Evolutionary conservation across 2,329 filamentous ascomycete genomes (phyloP).

Genomic region (Escovopsis sp.): DNA sequence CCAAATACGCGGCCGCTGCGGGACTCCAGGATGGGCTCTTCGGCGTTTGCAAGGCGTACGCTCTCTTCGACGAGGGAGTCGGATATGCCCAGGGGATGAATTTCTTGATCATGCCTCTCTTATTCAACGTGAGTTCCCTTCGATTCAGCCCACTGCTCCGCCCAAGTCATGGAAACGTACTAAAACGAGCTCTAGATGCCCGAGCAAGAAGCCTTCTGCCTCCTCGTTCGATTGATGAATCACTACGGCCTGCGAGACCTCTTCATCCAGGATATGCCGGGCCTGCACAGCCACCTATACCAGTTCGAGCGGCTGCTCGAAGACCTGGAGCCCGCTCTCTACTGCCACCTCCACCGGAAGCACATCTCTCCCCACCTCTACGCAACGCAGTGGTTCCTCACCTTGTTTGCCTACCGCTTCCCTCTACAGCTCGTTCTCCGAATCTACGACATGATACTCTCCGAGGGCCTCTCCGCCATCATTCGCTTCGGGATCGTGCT

Average conservation of each 20-base stretch:
- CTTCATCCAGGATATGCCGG: constrained; percentile 92
- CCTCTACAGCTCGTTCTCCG: constrained; percentile 89
- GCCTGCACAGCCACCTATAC: constrained; percentile 81
- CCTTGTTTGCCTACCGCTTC: constrained; percentile 95
- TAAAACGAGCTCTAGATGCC: constrained; percentile 49
- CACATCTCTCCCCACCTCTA: constrained; percentile 86
- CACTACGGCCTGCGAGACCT: constrained; percentile 86
- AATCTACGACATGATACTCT: constrained; percentile 90
- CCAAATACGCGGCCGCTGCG: constrained; percentile 82
- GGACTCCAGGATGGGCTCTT: constrained; percentile 89
- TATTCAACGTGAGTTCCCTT: constrained; percentile 62
- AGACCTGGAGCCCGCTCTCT: constrained; percentile 83
- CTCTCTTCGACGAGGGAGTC: constrained; percentile 83
- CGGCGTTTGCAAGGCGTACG: constrained; percentile 93
- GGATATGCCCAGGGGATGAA: constrained; percentile 99
- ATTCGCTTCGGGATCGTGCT: constrained; percentile 87
- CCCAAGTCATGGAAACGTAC: too few species aligned
- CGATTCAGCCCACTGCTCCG: neutral
- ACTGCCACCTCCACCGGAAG: constrained; percentile 80
- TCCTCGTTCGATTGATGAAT: constrained; percentile 90
- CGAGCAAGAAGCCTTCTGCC: constrained; percentile 88
- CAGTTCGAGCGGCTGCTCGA: constrained; percentile 91
- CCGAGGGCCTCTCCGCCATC: constrained; percentile 84
- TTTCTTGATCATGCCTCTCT: constrained; percentile 87
- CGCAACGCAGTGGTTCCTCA: constrained; percentile 97